Base-by-base conservation (phyloP, 208 protist species). In the Crithidia thermophila region DNA sequence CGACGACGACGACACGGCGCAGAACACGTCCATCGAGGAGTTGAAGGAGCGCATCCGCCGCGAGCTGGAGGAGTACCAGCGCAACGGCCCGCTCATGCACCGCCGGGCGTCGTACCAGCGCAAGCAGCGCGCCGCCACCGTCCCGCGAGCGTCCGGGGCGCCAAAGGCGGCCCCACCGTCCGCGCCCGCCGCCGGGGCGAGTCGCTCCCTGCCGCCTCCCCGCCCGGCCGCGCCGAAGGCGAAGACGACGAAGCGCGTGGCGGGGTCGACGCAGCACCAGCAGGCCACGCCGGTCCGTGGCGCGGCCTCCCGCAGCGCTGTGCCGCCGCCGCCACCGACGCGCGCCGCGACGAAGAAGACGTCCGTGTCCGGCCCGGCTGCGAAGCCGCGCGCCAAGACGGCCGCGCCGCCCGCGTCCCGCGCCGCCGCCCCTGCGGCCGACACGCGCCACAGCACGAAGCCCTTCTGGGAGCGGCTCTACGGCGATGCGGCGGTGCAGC, bases 41-140 rank as follows among this genome's bases (percentile, higher is more conserved):
- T 67, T 89, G 5, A 81, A 87, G 61, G 53, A 13, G 28, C 86
- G 86, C 75, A 89, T 92, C 55, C 82, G 68, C 43, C 70, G 66
- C 37, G 86, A 92, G 61, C 62, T 92, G 62, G 77, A 89, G 52
- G 80, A 87, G 65, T 92, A 92, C 71, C 75, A 76, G 43, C 71
- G 65, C 63, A 67, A 71, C 58, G 70, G 79, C 13, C 77, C 81
- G 2, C 62, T 83, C 37, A 83, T 87, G 68, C 51, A 67, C 37
- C 68, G 68, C 51, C 46, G 28, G 27, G 25, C 42, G 51, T 74
- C 58, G 47, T 43, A 59, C 39, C 55, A 51, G 28, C 33, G 49
- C 21, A 60, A 37, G 57, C 57, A 64, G 37, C 49, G 66, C 51
- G 25, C 55, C 5, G 37, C 46, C 47, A 68, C 45, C 21, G 30